These are phyloP conservation scores for Chenopodium suecicum DNA, from an alignment of 148 eudicot genomes.

Conservation along the genomic window DNA sequence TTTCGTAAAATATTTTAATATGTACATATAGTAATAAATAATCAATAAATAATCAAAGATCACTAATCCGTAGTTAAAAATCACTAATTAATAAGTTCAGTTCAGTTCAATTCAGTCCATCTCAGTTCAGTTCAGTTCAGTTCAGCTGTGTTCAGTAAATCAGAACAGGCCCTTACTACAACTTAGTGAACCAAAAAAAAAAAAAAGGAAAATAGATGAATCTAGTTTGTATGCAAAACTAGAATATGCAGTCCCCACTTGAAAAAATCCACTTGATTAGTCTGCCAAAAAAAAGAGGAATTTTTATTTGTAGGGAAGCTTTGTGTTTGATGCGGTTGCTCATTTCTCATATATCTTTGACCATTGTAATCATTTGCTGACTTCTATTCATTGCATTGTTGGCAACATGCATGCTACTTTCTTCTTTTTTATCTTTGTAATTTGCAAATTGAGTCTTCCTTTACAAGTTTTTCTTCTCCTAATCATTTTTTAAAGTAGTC, in stretches of 20 bases:
- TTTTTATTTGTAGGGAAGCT: neutral
- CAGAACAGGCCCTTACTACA: too few species aligned
- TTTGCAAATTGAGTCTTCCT: neutral
- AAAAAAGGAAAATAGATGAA: neutral
- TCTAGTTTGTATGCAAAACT: neutral
- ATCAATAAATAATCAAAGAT: too few species aligned
- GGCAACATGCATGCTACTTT: constrained; percentile 4
- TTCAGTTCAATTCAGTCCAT: too few species aligned
- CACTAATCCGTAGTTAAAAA: too few species aligned
- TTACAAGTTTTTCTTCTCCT: constrained; percentile 1
- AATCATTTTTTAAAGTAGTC: too few species aligned
- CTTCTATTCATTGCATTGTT: neutral
- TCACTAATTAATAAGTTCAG: too few species aligned
- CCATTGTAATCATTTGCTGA: constrained; percentile 22
- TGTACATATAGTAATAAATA: too few species aligned
- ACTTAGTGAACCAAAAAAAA: too few species aligned
- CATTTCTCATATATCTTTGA: constrained; percentile 13
- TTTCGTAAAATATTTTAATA: too few species aligned
- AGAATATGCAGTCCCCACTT: constrained; percentile 18
- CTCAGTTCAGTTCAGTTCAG: too few species aligned
- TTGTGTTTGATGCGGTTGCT: neutral
- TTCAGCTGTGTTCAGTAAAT: too few species aligned
- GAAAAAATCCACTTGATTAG: constrained; percentile 16
- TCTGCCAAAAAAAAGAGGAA: neutral
- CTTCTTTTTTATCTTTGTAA: too few species aligned